These are phyloP conservation scores for Ciborinia camelliae DNA, from an alignment of 2,329 filamentous ascomycete genomes.

Conservation along the genomic window DNA sequence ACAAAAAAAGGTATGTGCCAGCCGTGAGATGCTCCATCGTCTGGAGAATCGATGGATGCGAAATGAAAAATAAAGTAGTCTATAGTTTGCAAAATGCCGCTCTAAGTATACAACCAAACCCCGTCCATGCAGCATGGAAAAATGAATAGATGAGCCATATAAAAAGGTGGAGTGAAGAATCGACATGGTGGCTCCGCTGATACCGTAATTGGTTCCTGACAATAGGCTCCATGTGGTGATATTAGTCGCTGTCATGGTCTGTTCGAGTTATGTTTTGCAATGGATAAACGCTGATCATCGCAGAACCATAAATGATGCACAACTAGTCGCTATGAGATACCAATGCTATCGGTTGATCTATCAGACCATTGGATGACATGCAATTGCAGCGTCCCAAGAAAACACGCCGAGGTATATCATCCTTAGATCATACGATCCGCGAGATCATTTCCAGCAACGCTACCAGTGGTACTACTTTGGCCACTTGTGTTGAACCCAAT, in stretches of 20 bases:
- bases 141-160: slow-evolving; percentile 5
- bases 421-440: slow-evolving; percentile 48
- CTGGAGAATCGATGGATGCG: slow-evolving; percentile 4
- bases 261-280: background rate
- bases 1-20: slow-evolving; percentile 3
- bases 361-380: background rate
- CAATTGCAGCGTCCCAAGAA: background rate
- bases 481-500: slow-evolving; percentile 64
- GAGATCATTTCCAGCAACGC: slow-evolving; percentile 69
- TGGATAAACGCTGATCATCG: background rate
- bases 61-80: slow-evolving; percentile 16
- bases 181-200: background rate
- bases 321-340: background rate
- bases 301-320: background rate
- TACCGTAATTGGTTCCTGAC: background rate
- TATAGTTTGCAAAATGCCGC: slow-evolving; percentile 18
- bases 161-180: slow-evolving; percentile 3
- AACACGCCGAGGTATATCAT: slow-evolving; percentile 22
- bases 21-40: background rate
- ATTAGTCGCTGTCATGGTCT: slow-evolving; percentile 1
- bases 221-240: background rate
- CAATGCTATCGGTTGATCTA: background rate
- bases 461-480: slow-evolving; percentile 73
- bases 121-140: slow-evolving; percentile 8
- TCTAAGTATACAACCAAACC: slow-evolving; percentile 17